Evolutionary conservation across 495 filamentous ascomycete species (phyloP).

Genomic region (Penicillium nucicola): DNA sequence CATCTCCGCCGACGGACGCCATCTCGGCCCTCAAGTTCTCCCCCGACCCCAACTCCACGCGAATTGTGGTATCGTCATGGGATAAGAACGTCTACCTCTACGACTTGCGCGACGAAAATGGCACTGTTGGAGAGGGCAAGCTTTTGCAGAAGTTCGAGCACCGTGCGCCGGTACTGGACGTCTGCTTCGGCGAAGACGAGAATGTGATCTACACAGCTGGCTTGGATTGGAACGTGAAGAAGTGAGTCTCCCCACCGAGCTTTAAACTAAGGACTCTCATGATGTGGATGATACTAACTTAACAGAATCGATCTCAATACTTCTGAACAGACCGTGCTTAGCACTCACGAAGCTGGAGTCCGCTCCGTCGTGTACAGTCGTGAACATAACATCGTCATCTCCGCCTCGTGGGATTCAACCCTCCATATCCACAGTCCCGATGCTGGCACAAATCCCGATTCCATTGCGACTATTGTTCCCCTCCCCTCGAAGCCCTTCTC

Average conservation of each 20-base stretch:
- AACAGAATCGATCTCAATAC: conserved; percentile 69
- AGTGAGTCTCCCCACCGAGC: conserved; percentile 39
- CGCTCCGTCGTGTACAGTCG: conserved; percentile 79
- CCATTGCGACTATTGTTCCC: conserved; percentile 54
- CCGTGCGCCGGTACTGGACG: conserved; percentile 82
- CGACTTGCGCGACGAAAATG: conserved; percentile 64
- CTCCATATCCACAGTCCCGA: conserved; percentile 74
- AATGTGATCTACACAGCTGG: conserved; percentile 83
- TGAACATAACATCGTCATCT: conserved; percentile 74
- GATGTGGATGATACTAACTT: conserved; percentile 4
- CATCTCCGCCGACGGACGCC: conserved; percentile 75
- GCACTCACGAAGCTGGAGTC: conserved; percentile 73
- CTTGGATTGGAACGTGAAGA: conserved; percentile 79
- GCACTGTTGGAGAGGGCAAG: conserved; percentile 49
- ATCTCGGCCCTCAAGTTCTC: conserved; percentile 86
- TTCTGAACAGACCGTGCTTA: conserved; percentile 69
- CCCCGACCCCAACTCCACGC: conserved; percentile 58
- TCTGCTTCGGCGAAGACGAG: conserved; percentile 78
- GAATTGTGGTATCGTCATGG: conserved; percentile 89
- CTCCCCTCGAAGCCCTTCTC: conserved; percentile 87
- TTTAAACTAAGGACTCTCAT: background rate
- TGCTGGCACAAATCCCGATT: conserved; percentile 35
- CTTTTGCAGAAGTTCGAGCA: conserved; percentile 74
- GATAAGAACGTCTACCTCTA: conserved; percentile 91
- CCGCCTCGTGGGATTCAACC: conserved; percentile 89